Percentiles rank a stretch among this genome's conserved stretches.
phyloP scores from a whole-genome alignment of 768 basidiomycete species.

The Russula brevipes region DNA sequence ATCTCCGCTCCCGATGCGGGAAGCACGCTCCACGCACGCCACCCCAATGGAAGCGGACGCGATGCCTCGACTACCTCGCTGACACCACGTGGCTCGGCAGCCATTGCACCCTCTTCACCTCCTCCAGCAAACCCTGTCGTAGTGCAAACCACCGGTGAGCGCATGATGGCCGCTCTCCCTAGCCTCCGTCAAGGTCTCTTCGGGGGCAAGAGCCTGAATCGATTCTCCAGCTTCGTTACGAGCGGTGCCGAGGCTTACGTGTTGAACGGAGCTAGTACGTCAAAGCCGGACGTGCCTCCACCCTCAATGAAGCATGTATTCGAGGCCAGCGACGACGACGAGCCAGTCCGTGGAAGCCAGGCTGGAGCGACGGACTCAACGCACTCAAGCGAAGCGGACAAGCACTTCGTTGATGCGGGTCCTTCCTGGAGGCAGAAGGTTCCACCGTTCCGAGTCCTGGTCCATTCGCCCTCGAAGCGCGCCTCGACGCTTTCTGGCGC shows the following conservation, averaged over 20 bases:
- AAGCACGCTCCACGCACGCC: conserved; percentile 31
- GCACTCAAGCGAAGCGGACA: conserved; percentile 47
- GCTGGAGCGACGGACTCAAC: conserved; percentile 9
- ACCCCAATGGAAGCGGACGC: conserved; percentile 27
- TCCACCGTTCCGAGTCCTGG: conserved; percentile 64
- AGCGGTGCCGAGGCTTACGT: conserved; percentile 83
- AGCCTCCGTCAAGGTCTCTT: conserved; percentile 68
- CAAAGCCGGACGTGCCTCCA: conserved; percentile 25
- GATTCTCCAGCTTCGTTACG: conserved; percentile 84
- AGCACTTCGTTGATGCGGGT: conserved; percentile 64
- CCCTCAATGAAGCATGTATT: conserved; percentile 26
- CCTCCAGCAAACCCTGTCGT: conserved; percentile 39
- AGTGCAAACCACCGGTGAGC: conserved; percentile 69
- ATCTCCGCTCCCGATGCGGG: conserved; percentile 43
- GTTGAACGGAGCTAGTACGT: conserved; percentile 52
- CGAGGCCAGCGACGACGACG: conserved; percentile 31
- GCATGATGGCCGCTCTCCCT: conserved; percentile 45
- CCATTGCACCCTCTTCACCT: conserved; percentile 27
- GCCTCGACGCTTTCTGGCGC: conserved; percentile 60
- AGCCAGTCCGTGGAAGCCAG: conserved; percentile 37
- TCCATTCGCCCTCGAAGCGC: conserved; percentile 78
- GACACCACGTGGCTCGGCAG: conserved; percentile 44
- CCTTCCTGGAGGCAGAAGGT: conserved; percentile 70
- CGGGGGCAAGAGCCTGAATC: conserved; percentile 71
- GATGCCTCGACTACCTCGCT: conserved; percentile 43